Evolutionary conservation across 192 early-diverging fungal species (phyloP).

Genomic region (Mortierella claussenii): DNA sequence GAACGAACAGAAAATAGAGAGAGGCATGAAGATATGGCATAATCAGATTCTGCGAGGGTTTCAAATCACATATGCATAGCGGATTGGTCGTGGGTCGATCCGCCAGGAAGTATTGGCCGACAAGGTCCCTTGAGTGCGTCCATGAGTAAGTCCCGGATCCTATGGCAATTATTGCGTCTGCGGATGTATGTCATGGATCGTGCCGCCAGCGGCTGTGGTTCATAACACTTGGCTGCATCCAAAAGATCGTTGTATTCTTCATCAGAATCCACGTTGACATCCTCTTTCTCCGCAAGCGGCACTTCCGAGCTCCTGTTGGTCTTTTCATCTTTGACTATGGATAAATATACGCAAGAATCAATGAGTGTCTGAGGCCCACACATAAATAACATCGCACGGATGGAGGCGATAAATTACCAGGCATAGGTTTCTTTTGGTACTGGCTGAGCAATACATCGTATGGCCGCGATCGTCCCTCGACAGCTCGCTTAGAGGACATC

Average conservation of each 20-base stretch:
- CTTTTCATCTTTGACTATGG: constrained; percentile 54
- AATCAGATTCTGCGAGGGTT: too few relatives aligned
- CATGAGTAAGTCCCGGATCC: constrained; percentile 71
- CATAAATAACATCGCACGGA: background rate
- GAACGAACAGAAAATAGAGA: too few relatives aligned
- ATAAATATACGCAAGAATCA: too few relatives aligned
- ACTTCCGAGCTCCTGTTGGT: constrained; percentile 53
- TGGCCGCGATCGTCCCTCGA: constrained; percentile 82
- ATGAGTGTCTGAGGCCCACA: too few relatives aligned
- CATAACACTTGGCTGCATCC: constrained; percentile 68
- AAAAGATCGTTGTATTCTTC: constrained; percentile 78
- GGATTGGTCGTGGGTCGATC: constrained; percentile 40
- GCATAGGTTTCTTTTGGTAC: constrained; percentile 80
- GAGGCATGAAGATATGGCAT: background rate
- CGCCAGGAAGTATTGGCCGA: constrained; percentile 40
- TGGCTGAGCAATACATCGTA: constrained; percentile 84
- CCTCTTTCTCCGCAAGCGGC: constrained; percentile 63
- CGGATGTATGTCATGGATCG: constrained; percentile 62
- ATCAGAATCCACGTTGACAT: constrained; percentile 72
- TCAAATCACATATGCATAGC: constrained; percentile 34
- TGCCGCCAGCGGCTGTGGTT: constrained; percentile 71
- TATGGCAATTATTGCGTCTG: constrained; percentile 67
- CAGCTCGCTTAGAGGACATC: constrained; percentile 86
- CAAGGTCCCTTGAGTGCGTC: constrained; percentile 67
- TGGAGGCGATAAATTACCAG: constrained; percentile 59